phyloP scores from a whole-genome alignment of 306 rosid genomes.

The Inga leiocalycina region DNA sequence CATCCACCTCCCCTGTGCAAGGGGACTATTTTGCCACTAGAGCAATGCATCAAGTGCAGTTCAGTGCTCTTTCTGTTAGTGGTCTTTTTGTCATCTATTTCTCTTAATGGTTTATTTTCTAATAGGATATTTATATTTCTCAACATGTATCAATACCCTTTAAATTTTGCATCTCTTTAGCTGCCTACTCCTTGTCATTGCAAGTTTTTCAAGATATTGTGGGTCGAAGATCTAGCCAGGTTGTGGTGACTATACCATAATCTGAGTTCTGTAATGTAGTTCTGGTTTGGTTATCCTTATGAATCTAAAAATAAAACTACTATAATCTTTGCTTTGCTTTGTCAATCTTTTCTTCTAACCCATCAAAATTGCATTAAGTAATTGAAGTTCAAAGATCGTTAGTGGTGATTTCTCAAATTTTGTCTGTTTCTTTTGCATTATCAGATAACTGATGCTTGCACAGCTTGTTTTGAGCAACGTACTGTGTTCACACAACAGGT shows the following conservation, averaged over 20 bases:
- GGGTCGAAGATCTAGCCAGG: constrained; percentile 11
- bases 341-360: constrained; percentile 12
- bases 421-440: constrained; percentile 36
- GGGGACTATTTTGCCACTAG: too few species aligned
- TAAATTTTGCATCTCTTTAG: background rate
- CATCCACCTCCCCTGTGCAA: too few species aligned
- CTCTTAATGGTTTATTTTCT: constrained; percentile 1
- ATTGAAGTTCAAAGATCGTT: background rate
- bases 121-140: background rate
- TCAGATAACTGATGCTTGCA: constrained; percentile 94
- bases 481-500: constrained; percentile 99
- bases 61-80: background rate
- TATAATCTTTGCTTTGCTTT: constrained; percentile 5
- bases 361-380: constrained; percentile 1
- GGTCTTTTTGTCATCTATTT: background rate
- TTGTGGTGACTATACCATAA: background rate
- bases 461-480: constrained; percentile 99
- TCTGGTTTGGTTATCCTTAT: constrained; percentile 6
- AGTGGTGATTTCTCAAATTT: constrained; percentile 32
- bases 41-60: background rate
- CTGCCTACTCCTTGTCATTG: constrained; percentile 7
- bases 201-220: background rate
- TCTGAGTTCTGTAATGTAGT: constrained; percentile 3
- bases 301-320: background rate
- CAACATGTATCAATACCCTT: background rate